These are phyloP conservation scores for Cunninghamia lanceolata DNA, from an alignment of 75 land plant species.

Conservation along the genomic window DNA sequence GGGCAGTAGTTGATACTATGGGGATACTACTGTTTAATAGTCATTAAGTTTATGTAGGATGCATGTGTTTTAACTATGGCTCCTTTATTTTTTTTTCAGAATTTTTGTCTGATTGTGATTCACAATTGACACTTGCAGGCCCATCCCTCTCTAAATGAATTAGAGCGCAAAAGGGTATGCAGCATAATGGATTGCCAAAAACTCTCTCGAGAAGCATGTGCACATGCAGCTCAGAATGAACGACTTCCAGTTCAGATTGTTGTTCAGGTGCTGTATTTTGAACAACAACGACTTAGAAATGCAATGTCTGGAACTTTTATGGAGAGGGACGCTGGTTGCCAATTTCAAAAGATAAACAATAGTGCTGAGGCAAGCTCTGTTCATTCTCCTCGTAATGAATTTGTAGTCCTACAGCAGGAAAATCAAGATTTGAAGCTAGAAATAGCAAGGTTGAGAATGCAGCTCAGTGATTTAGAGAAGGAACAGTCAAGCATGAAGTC, in stretches of 20 bases:
- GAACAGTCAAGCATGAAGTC: constrained; percentile 15
- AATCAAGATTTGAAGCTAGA: constrained; percentile 78
- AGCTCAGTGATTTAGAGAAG: constrained; percentile 64
- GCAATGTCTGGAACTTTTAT: constrained; percentile 39
- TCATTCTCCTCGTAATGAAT: constrained; percentile 33
- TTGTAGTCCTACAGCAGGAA: constrained; percentile 54
- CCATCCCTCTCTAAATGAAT: constrained; percentile 72
- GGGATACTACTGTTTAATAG: not conserved
- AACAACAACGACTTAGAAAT: constrained; percentile 75
- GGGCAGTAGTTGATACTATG: not conserved
- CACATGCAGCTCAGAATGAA: constrained; percentile 96
- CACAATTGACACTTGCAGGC: constrained; percentile 46
- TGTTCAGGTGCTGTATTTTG: constrained; percentile 92
- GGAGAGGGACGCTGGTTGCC: constrained; percentile 27
- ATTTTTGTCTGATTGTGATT: not conserved
- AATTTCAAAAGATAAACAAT: constrained; percentile 10
- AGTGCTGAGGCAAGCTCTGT: not conserved
- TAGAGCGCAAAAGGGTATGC: constrained; percentile 85
- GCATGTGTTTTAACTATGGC: not conserved
- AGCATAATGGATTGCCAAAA: constrained; percentile 87
- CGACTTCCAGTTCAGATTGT: constrained; percentile 84
- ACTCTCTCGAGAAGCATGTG: constrained; percentile 87
- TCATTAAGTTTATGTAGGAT: not conserved
- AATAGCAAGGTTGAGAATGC: constrained; percentile 76
- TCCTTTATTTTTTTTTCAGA: not conserved